phyloP scores from a whole-genome alignment of 257 asterid species.

The Buddleja alternifolia region DNA sequence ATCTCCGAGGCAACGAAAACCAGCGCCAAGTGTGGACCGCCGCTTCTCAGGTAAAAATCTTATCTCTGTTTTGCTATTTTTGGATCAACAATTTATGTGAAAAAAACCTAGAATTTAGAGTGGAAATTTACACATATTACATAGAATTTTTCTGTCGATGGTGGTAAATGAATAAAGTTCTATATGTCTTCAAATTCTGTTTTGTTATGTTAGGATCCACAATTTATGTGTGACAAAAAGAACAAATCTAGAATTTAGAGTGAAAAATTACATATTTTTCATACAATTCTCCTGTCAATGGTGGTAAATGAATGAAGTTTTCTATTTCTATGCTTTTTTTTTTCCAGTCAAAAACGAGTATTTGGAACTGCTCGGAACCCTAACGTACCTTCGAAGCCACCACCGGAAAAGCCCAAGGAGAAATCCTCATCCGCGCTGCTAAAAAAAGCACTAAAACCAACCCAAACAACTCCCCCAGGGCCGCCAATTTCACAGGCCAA shows the following conservation, averaged over 20 bases:
- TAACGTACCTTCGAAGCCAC: conserved; percentile 43
- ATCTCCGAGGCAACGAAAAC: conserved; percentile 39
- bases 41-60: conserved; percentile 39
- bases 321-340: not conserved
- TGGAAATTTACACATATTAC: too few relatives aligned
- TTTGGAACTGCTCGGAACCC: conserved; percentile 65
- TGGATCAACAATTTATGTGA: too few relatives aligned
- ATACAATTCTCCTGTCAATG: too few relatives aligned
- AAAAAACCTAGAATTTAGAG: too few relatives aligned
- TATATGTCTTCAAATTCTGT: conserved; percentile 2
- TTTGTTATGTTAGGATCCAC: not conserved
- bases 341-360: conserved; percentile 52
- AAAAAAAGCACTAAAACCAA: conserved; percentile 37
- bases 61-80: conserved; percentile 2
- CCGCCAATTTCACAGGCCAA: conserved; percentile 28
- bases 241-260: too few relatives aligned
- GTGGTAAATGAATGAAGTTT: not conserved
- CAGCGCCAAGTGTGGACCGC: conserved; percentile 36
- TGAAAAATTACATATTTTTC: too few relatives aligned
- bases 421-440: conserved; percentile 37
- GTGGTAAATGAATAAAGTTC: not conserved
- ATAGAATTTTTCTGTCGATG: too few relatives aligned
- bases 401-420: conserved; percentile 36
- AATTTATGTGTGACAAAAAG: too few relatives aligned
- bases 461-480: conserved; percentile 15